Evolutionary conservation across 2,329 filamentous ascomycete species (phyloP).

Genomic region (Alternaria brassicae): DNA sequence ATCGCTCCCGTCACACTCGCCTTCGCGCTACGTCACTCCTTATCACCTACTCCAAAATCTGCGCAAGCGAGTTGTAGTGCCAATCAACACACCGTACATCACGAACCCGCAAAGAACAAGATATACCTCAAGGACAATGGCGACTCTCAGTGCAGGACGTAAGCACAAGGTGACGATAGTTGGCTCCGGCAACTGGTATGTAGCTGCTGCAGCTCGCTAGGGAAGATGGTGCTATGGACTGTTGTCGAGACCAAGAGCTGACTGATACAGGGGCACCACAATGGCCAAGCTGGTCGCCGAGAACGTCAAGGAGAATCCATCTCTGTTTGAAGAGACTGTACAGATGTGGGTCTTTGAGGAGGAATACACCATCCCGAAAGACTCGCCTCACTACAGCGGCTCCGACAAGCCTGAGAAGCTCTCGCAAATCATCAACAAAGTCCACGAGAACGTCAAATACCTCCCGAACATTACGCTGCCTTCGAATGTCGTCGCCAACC

Average conservation of each 20-base stretch:
- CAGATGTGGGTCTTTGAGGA: slow-evolving; percentile 99
- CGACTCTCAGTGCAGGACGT: slow-evolving; percentile 62
- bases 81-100: slow-evolving; percentile 13
- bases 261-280: slow-evolving; percentile 79
- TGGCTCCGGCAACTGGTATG: slow-evolving; percentile 94
- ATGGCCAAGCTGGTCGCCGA: slow-evolving; percentile 97
- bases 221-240: neutral
- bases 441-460: slow-evolving; percentile 98
- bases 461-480: slow-evolving; percentile 87
- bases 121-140: slow-evolving; percentile 50
- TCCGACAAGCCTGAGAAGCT: slow-evolving; percentile 78
- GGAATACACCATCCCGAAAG: slow-evolving; percentile 74
- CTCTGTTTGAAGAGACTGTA: slow-evolving; percentile 85
- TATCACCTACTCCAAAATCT: slow-evolving; percentile 20
- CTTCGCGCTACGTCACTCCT: slow-evolving; percentile 29
- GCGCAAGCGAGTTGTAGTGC: slow-evolving; percentile 13
- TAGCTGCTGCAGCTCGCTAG: slow-evolving; percentile 3
- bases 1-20: slow-evolving; percentile 18
- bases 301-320: slow-evolving; percentile 78
- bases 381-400: slow-evolving; percentile 75
- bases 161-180: slow-evolving; percentile 94
- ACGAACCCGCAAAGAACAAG: slow-evolving; percentile 5
- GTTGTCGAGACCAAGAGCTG: slow-evolving; percentile 6
- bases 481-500: slow-evolving; percentile 82
- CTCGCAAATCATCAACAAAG: slow-evolving; percentile 85